Conservation (phyloP, 805 yeast genomes). For the Candida suzukii region DNA sequence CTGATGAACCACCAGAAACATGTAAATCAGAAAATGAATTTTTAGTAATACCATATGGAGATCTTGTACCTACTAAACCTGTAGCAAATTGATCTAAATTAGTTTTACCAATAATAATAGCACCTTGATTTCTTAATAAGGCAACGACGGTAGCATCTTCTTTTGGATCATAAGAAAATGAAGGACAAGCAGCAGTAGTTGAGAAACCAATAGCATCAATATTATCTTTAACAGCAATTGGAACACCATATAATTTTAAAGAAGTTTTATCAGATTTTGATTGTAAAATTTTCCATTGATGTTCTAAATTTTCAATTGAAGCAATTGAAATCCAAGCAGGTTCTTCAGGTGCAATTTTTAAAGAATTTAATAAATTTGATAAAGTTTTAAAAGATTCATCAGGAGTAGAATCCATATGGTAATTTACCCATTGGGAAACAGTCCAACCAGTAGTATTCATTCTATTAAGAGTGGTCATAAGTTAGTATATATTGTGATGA, state of each 20-base stretch:
- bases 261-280: slow-evolving; percentile 45
- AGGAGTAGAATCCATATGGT: slow-evolving; percentile 57
- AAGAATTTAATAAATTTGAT: slow-evolving; percentile 36
- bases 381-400: slow-evolving; percentile 51
- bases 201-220: slow-evolving; percentile 77
- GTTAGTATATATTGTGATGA: background rate
- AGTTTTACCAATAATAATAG: slow-evolving; percentile 88
- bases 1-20: slow-evolving; percentile 92
- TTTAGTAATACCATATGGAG: slow-evolving; percentile 89
- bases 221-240: slow-evolving; percentile 91
- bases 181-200: slow-evolving; percentile 96
- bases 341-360: slow-evolving; percentile 43
- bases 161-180: slow-evolving; percentile 61
- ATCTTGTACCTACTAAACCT: slow-evolving; percentile 90
- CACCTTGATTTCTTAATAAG: slow-evolving; percentile 80
- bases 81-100: slow-evolving; percentile 97
- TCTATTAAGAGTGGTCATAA: background rate
- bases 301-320: slow-evolving; percentile 48
- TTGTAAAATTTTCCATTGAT: slow-evolving; percentile 76
- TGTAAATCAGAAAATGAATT: slow-evolving; percentile 69
- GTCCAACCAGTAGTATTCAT: slow-evolving; percentile 63
- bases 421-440: slow-evolving; percentile 65
- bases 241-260: slow-evolving; percentile 85
- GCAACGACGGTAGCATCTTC: slow-evolving; percentile 72
- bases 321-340: slow-evolving; percentile 92